Conservation (phyloP, 768 basidiomycete species). For the Leccinum subtestaceum region DNA sequence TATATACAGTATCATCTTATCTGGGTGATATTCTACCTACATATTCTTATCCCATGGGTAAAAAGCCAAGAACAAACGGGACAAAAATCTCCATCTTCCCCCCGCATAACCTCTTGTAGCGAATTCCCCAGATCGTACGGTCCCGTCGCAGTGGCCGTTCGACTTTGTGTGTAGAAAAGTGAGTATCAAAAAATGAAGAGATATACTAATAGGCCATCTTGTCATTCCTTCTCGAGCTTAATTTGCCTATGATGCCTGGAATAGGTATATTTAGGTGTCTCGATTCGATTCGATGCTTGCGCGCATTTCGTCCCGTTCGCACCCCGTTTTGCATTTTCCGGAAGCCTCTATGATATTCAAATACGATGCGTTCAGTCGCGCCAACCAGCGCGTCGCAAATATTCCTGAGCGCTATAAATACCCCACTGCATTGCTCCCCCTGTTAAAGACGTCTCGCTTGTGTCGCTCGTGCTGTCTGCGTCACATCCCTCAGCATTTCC, state of each 20-base stretch:
- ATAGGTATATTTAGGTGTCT: background rate
- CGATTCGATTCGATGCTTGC: background rate
- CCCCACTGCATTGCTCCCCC: background rate
- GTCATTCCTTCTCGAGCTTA: too few relatives aligned
- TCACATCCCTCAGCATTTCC: background rate
- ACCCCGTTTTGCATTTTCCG: background rate
- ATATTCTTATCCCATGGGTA: background rate
- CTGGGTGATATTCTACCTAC: background rate
- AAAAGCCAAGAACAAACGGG: background rate
- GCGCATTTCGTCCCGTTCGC: background rate
- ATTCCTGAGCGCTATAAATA: background rate
- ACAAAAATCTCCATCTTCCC: too few relatives aligned
- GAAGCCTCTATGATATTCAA: background rate
- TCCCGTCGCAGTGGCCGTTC: background rate
- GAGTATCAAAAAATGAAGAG: too few relatives aligned
- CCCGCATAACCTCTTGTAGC: background rate
- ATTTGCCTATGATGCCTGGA: too few relatives aligned
- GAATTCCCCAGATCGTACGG: too few relatives aligned
- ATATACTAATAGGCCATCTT: background rate
- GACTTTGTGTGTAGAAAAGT: background rate
- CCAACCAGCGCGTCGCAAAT: background rate
- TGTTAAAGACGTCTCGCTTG: background rate
- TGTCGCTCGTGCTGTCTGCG: background rate
- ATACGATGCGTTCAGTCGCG: background rate
- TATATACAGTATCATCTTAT: background rate